Percentiles rank a stretch among this genome's conserved stretches.
Conservation (phyloP, 257 asterid species). For the Voacanga thouarsii region DNA sequence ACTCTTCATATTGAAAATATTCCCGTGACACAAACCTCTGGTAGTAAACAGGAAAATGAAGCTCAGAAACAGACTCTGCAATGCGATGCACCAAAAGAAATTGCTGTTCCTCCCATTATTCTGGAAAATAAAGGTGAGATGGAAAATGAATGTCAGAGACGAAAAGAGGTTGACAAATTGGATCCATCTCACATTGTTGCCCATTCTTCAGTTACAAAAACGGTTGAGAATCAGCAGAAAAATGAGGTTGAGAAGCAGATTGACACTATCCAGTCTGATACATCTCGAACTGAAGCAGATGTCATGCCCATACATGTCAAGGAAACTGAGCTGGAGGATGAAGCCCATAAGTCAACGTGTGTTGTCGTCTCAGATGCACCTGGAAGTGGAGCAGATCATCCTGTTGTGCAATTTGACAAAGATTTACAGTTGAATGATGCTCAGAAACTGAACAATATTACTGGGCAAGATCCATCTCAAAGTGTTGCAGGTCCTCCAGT, state of each 20-base stretch:
- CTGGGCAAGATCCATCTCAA: conserved; percentile 7
- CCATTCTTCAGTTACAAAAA: conserved; percentile 10
- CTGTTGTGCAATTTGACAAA: conserved; percentile 6
- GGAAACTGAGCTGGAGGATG: conserved; percentile 7
- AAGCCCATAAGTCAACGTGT: background rate
- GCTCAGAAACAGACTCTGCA: background rate
- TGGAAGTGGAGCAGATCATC: conserved; percentile 7
- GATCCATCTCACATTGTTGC: conserved; percentile 6
- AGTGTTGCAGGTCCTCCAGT: conserved; percentile 9
- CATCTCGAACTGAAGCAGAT: conserved; percentile 13
- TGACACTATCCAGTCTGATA: background rate
- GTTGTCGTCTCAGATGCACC: conserved; percentile 4
- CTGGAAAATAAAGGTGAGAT: conserved; percentile 6
- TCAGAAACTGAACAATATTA: conserved; percentile 2
- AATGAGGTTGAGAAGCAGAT: conserved; percentile 11
- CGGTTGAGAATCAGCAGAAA: background rate
- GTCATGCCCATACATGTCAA: background rate
- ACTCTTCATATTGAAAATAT: background rate
- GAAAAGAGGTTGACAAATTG: conserved; percentile 9
- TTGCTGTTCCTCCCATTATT: background rate
- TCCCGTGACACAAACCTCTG: background rate
- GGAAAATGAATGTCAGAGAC: conserved; percentile 3
- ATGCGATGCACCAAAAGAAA: background rate
- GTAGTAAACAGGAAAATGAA: conserved; percentile 7
- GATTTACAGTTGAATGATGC: conserved; percentile 8